Evolutionary conservation across 257 asterid species (phyloP).

Genomic region (Mentha longifolia): DNA sequence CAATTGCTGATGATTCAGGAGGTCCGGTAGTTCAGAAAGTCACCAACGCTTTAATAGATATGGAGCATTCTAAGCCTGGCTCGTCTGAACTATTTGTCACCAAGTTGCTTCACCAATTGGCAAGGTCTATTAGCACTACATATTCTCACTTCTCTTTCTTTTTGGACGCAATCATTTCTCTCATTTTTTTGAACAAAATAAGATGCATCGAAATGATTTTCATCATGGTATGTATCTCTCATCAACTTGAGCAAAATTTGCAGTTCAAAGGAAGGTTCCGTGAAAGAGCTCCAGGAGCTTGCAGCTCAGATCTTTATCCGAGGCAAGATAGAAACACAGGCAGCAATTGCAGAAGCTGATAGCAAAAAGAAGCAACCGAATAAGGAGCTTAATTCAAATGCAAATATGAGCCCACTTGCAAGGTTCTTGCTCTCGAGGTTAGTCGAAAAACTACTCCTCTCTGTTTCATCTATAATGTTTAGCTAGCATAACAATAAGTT

Average conservation of each 20-base stretch:
- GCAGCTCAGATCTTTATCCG: slow-evolving; percentile 64
- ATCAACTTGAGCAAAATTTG: slow-evolving; percentile 39
- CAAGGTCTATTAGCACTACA: slow-evolving; percentile 56
- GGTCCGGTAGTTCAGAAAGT: slow-evolving; percentile 61
- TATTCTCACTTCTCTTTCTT: slow-evolving; percentile 12
- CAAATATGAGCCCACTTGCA: slow-evolving; percentile 96
- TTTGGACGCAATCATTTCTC: background rate
- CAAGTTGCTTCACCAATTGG: slow-evolving; percentile 83
- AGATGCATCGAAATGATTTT: slow-evolving; percentile 7
- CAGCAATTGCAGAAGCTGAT: slow-evolving; percentile 56
- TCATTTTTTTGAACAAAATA: background rate
- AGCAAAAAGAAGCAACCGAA: slow-evolving; percentile 73
- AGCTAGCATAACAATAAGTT: background rate
- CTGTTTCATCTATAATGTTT: background rate
- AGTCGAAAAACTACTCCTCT: slow-evolving; percentile 31
- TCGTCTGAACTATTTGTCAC: slow-evolving; percentile 76
- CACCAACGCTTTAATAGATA: slow-evolving; percentile 66
- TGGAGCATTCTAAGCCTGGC: slow-evolving; percentile 81
- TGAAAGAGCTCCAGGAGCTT: slow-evolving; percentile 83
- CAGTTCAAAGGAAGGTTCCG: slow-evolving; percentile 83
- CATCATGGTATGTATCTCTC: slow-evolving; percentile 11
- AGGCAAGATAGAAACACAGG: slow-evolving; percentile 62
- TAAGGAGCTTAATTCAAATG: slow-evolving; percentile 70
- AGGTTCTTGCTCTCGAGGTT: slow-evolving; percentile 98
- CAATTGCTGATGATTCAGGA: slow-evolving; percentile 63